These are phyloP conservation scores for Sphenostylis stenocarpa DNA, from an alignment of 306 rosid species.

Conservation along the genomic window DNA sequence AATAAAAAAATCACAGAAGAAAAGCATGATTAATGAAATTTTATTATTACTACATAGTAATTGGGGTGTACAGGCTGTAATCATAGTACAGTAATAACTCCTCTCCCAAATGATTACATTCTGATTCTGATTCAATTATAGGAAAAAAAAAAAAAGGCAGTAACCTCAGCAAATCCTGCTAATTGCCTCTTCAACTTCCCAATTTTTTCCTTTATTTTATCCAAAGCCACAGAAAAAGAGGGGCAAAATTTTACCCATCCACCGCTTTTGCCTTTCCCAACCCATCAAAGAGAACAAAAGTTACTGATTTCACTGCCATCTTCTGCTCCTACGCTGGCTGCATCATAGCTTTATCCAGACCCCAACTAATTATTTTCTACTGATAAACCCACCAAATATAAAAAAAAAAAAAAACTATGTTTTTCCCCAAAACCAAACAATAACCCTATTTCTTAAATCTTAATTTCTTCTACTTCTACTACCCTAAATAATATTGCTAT, in stretches of 20 bases:
- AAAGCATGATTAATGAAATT: not conserved
- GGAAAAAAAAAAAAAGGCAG: not conserved
- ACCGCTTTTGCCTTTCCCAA: constrained; percentile 4
- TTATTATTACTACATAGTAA: constrained; percentile 16
- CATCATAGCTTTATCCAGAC: not conserved
- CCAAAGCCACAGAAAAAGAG: not conserved
- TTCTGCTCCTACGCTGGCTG: not conserved
- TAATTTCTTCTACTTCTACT: not conserved
- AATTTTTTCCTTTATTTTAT: not conserved
- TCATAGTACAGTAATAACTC: not conserved
- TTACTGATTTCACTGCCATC: constrained; percentile 1
- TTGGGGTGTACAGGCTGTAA: constrained; percentile 28
- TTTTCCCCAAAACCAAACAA: constrained; percentile 17
- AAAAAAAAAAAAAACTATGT: not conserved
- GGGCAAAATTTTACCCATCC: not conserved
- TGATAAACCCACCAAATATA: too few species aligned
- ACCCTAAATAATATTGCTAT: not conserved
- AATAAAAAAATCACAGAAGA: not conserved
- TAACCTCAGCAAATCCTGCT: not conserved
- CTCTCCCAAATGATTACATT: constrained; percentile 24
- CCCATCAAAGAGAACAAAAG: constrained; percentile 18
- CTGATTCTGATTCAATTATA: constrained; percentile 1
- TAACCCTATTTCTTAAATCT: constrained; percentile 13
- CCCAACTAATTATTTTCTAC: not conserved
- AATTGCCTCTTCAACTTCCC: not conserved